phyloP scores from a whole-genome alignment of 768 basidiomycete species.

The Leccinum incarnatum region DNA sequence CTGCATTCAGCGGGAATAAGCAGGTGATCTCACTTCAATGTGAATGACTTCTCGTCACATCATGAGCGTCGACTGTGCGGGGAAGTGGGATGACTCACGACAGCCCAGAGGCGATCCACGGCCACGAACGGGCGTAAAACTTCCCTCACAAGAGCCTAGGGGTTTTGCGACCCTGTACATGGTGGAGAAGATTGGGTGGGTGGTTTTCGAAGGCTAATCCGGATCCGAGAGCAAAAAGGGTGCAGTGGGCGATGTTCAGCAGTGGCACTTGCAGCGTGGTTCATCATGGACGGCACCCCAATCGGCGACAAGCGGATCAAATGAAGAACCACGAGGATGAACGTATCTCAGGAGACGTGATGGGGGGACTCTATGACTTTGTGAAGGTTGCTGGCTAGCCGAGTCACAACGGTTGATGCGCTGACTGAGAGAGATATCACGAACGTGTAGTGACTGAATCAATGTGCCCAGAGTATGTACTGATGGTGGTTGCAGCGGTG shows the following conservation, averaged over 20 bases:
- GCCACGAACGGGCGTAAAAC: neutral
- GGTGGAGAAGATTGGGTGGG: neutral
- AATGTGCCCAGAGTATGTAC: neutral
- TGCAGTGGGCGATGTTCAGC: neutral
- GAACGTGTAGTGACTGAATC: neutral
- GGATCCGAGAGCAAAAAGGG: neutral
- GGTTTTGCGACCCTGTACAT: neutral
- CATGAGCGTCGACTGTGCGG: slow-evolving; percentile 20
- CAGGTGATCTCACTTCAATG: slow-evolving; percentile 17
- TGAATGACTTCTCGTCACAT: slow-evolving; percentile 7
- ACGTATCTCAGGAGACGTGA: slow-evolving; percentile 10
- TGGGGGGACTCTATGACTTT: neutral
- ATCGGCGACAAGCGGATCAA: slow-evolving; percentile 16
- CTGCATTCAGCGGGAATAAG: slow-evolving; percentile 21
- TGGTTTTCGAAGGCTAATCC: neutral
- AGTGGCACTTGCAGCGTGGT: slow-evolving; percentile 6
- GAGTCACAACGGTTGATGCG: too few species aligned
- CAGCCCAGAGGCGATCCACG: neutral
- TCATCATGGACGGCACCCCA: slow-evolving; percentile 1
- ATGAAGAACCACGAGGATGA: slow-evolving; percentile 14
- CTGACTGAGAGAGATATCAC: neutral
- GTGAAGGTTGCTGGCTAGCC: neutral
- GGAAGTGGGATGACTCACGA: neutral
- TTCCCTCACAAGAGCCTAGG: neutral
- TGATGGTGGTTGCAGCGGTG: neutral